These are phyloP conservation scores for Lichtheimia hyalospora DNA, from an alignment of 371 early-diverging fungal species.

Conservation along the genomic window DNA sequence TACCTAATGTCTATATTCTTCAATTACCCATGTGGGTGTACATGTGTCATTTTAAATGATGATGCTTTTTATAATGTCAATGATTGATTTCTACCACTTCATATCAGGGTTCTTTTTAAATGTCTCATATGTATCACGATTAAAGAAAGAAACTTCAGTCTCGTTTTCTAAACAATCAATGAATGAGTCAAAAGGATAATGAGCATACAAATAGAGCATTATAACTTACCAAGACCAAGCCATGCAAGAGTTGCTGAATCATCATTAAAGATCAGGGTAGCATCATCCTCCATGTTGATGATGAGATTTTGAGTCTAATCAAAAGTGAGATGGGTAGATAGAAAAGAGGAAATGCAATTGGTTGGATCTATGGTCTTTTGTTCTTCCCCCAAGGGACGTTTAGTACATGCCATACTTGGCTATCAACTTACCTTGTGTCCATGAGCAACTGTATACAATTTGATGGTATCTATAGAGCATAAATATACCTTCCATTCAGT, in stretches of 20 bases:
- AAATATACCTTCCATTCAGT: too few relatives aligned
- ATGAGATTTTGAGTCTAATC: conserved; percentile 72
- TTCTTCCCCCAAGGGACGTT: too few relatives aligned
- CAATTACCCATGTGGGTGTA: not conserved
- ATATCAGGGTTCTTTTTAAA: conserved; percentile 81
- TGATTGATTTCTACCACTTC: conserved; percentile 59
- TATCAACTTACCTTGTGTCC: conserved; percentile 72
- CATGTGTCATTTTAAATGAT: too few relatives aligned
- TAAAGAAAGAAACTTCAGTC: conserved; percentile 84
- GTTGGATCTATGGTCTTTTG: too few relatives aligned
- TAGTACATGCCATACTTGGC: not conserved
- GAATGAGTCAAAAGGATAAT: too few relatives aligned
- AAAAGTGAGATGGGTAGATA: not conserved
- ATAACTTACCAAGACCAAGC: conserved; percentile 62
- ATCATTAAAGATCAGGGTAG: conserved; percentile 60
- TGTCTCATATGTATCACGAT: conserved; percentile 65
- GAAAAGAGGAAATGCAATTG: too few relatives aligned
- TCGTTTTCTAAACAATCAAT: conserved; percentile 66
- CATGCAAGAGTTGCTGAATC: conserved; percentile 61
- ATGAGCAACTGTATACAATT: conserved; percentile 84
- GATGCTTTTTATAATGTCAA: too few relatives aligned
- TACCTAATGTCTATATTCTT: not conserved
- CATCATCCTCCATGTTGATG: conserved; percentile 84
- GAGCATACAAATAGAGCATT: not conserved
- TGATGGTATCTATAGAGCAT: conserved; percentile 67